A percentile compares a stretch with the other conserved stretches of the same genome.
These are phyloP conservation scores for Takakia lepidozioides DNA, from an alignment of 225 moss, liverwort and hornwort species.

Conservation along the genomic window DNA sequence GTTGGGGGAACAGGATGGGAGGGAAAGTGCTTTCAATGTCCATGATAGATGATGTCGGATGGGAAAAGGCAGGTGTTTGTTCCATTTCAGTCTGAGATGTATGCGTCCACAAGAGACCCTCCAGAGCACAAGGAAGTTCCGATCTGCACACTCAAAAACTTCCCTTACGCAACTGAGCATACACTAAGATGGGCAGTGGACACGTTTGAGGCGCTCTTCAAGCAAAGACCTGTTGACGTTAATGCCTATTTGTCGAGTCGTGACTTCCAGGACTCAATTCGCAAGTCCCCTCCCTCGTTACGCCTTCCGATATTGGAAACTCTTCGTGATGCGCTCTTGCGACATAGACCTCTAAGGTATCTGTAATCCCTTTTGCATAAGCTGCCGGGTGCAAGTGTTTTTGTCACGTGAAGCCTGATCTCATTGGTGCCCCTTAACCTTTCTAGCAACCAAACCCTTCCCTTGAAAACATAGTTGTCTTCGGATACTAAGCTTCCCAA, in stretches of 20 bases:
- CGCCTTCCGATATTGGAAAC: slow-evolving; percentile 91
- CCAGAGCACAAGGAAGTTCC: slow-evolving; percentile 93
- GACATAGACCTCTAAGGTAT: slow-evolving; percentile 90
- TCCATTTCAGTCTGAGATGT: slow-evolving; percentile 97
- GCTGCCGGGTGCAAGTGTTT: too few relatives aligned
- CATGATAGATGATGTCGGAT: neutral
- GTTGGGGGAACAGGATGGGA: too few relatives aligned
- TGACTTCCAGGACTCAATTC: slow-evolving; percentile 88
- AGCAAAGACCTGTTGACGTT: slow-evolving; percentile 84
- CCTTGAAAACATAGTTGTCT: too few relatives aligned
- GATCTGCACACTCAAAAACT: slow-evolving; percentile 94
- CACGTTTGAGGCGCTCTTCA: slow-evolving; percentile 84
- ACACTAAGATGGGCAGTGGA: slow-evolving; percentile 94
- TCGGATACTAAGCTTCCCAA: too few relatives aligned
- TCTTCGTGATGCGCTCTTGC: slow-evolving; percentile 85
- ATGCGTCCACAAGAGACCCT: slow-evolving; percentile 90
- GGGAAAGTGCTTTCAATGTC: too few relatives aligned
- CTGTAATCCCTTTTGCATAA: too few relatives aligned
- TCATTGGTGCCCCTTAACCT: too few relatives aligned
- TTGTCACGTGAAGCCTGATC: too few relatives aligned
- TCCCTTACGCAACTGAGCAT: slow-evolving; percentile 87
- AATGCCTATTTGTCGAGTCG: slow-evolving; percentile 91
- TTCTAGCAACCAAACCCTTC: too few relatives aligned
- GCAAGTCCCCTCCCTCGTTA: slow-evolving; percentile 79
- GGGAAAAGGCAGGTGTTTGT: slow-evolving; percentile 69